Evolutionary conservation across 106 monocot genomes (phyloP), one percentile per base, ranked within the genome.

Genomic region (Dendrobium catenatum): DNA sequence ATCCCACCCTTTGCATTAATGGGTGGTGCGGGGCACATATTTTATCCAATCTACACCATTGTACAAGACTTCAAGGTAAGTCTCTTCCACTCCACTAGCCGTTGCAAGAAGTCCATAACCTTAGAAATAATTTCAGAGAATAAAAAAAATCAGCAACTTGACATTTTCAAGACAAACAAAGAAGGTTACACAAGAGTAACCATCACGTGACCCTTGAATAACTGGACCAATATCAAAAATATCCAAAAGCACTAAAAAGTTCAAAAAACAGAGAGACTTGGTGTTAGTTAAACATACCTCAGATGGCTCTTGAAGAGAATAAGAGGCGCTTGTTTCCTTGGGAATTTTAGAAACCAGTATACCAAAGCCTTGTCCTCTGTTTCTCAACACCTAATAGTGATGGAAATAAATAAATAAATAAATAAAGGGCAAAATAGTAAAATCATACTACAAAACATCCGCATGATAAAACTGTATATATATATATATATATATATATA

Each of bases 311-410:
- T 81, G 86, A 5, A 95, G 88, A 41, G 94, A 95, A 81, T 92
- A 95, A 16, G 85, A 85, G 37, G 95, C 95, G 72, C 86, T 90
- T 77, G 95, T 95, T 42, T 95, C 92, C 78, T 92, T 95, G 17
- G 95, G 95, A 75, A 76, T 73, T 80, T 95, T 95, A 31, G 94
- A 88, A 27, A 95, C 94, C 42, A 95, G 87, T 44, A 95, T 95
- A 5, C 90, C 94, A 41, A 95, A 80, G 3, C 94, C 94, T 79
- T 95, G 91, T 78, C 90, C 88, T 80, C 90, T 92, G 17, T 92
- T 79, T 37, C 85, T 43, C 82, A 95, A 56, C 48, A 90, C 94
- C 94, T 94, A 70, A 66, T 44, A 77, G 43, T 4, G 51, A 78
- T 17, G 20, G 1, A 55, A 74, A 58, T 31, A 74, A 41, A 37